Base-by-base conservation (phyloP, 1,284 basidiomycete species). In the Boletus mariae region DNA sequence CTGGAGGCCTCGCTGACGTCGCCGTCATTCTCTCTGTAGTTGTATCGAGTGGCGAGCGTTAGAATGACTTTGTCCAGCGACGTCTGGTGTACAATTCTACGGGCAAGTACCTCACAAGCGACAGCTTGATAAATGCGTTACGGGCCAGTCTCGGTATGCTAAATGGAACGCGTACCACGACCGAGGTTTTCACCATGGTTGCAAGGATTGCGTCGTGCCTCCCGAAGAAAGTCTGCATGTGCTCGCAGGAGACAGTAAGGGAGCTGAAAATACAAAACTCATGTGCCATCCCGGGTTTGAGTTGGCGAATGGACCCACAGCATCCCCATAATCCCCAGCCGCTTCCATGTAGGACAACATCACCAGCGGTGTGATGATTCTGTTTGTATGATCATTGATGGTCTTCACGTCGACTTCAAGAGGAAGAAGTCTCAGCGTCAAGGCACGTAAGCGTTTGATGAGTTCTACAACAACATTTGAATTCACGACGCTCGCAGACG, bases 91-190 rank as follows among this genome's bases (percentile, higher is more conserved):
- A 94, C 78, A 48, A 95, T 84, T 53, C 86, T 78, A 48, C 93
- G 82, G 4, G 94, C 94, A 15, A 97, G 74, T 2, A 92, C 88
- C 71, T 97, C 94, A 63, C 94, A 96, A 3, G 94, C 89, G 31
- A 80, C 78, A 44, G 88, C 92, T 86, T 51, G 29, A 35, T 46
- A 23, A 50, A 47, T 32, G 23, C 15, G 34, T 40, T 32, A 45
- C 13, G 15, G 49, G 29, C 20, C 32, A 23, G 34, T 47, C 25
- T 31, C n/a, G 7, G 23, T 29, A 35, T 47, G 45, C 2, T 41
- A 31, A 38, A 32, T 41, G 10, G 20, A 47, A 17, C 47, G 58
- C 77, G 35, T 69, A 89, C 87, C 85, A 74, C 94, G 80, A 58
- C 86, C 83, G 37, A 81, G 64, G 61, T 93, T 93, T 73, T 97